Evolutionary conservation across 306 rosid species (phyloP).

Genomic region (Clitoria ternatea): DNA sequence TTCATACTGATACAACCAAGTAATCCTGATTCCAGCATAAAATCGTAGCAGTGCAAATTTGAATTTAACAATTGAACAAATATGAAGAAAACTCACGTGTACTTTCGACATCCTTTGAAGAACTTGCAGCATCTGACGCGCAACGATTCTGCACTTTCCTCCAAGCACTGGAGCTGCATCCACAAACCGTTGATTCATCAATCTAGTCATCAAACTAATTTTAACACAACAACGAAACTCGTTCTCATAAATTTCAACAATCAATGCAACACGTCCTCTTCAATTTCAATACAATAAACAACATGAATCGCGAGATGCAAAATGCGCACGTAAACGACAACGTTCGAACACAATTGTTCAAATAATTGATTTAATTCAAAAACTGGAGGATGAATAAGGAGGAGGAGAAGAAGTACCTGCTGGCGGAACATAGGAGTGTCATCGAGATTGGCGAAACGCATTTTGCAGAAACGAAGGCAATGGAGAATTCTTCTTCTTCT

Average conservation of each 20-base stretch:
- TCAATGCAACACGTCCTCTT: not conserved
- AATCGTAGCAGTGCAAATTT: not conserved
- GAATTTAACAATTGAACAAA: not conserved
- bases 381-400: too few relatives aligned
- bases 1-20: not conserved
- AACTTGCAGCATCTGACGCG: slow-evolving; percentile 67
- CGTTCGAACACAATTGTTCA: not conserved
- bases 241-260: not conserved
- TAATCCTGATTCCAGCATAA: not conserved
- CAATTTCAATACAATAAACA: not conserved
- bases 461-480: slow-evolving; percentile 4
- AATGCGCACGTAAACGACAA: not conserved
- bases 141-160: slow-evolving; percentile 79
- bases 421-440: slow-evolving; percentile 63
- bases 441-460: slow-evolving; percentile 52
- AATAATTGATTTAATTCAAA: too few relatives aligned
- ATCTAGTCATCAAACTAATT: not conserved
- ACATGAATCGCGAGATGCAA: not conserved
- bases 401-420: slow-evolving; percentile 35
- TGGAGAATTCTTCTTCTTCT: not conserved
- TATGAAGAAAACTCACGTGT: slow-evolving; percentile 48
- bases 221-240: not conserved
- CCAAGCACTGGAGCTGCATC: slow-evolving; percentile 86
- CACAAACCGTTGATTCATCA: slow-evolving; percentile 14
- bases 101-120: slow-evolving; percentile 90